Percentiles rank a stretch among this genome's conserved stretches.
Evolutionary conservation across 2,329 filamentous ascomycete genomes (phyloP).

Genomic region (Venturia nashicola): DNA sequence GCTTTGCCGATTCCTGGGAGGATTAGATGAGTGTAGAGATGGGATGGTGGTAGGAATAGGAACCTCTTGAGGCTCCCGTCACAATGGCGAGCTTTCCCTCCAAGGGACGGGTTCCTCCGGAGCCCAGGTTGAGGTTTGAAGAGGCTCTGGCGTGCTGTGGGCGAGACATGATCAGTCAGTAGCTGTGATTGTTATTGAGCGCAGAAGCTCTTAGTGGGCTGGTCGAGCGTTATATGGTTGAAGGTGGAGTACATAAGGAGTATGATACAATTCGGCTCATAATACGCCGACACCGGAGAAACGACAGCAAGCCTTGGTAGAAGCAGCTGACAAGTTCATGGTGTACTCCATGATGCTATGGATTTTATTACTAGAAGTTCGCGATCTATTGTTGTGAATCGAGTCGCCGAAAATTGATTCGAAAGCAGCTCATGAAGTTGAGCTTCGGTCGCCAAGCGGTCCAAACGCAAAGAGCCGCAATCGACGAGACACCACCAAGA

Average conservation of each 20-base stretch:
- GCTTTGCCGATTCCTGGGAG: conserved; percentile 57
- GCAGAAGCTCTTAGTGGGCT: background rate
- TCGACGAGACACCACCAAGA: background rate
- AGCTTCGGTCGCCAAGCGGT: background rate
- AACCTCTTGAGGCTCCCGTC: conserved; percentile 12
- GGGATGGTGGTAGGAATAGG: background rate
- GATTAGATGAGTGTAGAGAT: background rate
- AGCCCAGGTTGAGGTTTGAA: background rate
- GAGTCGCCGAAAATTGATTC: no score
- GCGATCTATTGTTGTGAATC: background rate
- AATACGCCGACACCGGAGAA: background rate
- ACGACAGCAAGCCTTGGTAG: background rate
- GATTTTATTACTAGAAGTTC: background rate
- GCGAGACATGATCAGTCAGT: background rate
- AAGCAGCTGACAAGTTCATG: background rate
- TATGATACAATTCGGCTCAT: background rate
- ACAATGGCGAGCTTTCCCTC: conserved; percentile 12
- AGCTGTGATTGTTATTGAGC: background rate
- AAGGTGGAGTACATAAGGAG: background rate
- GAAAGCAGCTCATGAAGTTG: background rate
- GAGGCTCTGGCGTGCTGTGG: conserved; percentile 1
- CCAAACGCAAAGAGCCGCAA: background rate
- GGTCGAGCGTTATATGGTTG: background rate
- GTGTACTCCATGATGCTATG: background rate
- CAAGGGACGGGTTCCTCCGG: background rate